Evolutionary conservation across 148 eudicot species (phyloP), one percentile per base, ranked within the genome.

Genomic region (Suaeda aralocaspica): DNA sequence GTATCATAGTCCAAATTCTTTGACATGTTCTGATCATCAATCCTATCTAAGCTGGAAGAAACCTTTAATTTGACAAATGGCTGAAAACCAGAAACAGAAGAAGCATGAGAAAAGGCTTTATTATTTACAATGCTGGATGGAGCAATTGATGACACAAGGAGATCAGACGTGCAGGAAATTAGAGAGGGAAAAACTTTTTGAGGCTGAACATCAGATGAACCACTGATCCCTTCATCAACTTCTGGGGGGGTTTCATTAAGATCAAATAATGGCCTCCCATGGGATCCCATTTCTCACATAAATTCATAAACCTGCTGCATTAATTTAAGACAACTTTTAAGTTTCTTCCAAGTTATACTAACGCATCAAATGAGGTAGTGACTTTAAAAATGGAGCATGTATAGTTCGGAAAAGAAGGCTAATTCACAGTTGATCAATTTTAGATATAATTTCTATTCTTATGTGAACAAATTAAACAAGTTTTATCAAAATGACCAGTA

Each of bases 51-150:
- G 59, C 75, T 78, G 46, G 86, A 71, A 71, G 78, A 81, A 68
- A 53, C 68, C 70, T 77, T 89, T 46, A 83, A 66, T 74, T 89
- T 83, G 50, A 94, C 72, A 81, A 94, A 94, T n/a, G 99, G 99
- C 82, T 91, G 99, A 76, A 94, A 94, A 19, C 96, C 99, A 26
- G 99, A 94, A 75, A 83, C 99, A 36, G 93, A 86, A 64, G 91
- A 84, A 69, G 96, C 95, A 74, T 94, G 99, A 67, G 87, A 94
- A 78, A 94, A 94, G 59, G 97, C 86, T 76, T 82, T 66, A 64
- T 87, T 89, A 80, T 86, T 94, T 62, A 76, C 80, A 45, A 86
- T 78, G 72, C 74, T 88, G 58, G 83, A 79, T 46, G 81, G 74
- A 79, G 72, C 71, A 66, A 79, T 58, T 6, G 92, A 77, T 60